Evolutionary conservation across 768 basidiomycete genomes (phyloP), one percentile per base, ranked within the genome.

Genomic region (Phaffia tasmanica): DNA sequence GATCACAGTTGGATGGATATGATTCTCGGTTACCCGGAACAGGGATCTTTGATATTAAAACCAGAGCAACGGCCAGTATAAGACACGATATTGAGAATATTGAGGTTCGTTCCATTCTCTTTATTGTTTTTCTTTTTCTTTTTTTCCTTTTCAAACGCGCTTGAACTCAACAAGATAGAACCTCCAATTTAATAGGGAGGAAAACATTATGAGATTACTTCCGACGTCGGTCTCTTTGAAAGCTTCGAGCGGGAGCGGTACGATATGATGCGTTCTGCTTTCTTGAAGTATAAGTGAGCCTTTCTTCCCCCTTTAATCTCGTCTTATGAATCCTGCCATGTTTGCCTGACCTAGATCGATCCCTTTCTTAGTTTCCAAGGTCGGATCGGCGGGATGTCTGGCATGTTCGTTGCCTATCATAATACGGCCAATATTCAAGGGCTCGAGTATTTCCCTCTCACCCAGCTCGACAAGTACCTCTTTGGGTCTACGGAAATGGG

Each of bases 331-430:
- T 15, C 0, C 23, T 46, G 29, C 30, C 3, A 9, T 54, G 8
- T 25, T 56, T 14, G 1, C 11, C 56, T 57, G 4, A 57, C 25
- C 15, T 16, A 57, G 56, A 29, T 29, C 23, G 27, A 42, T 42
- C 35, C 21, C 35, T 1, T 51, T n/a, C 68, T 18, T 70, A 91
- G 89, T 70, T 86, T 98, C 79, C 94, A 99, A 80, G 93, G 83
- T 1, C 85, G 94, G 5, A 98, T 99, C 69, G 94, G 94, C 11
- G 84, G 86, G 73, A 98, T 98, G 94, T 92, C 95, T 73, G 94
- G 94, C 19, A 86, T 97, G 9, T 76, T 78, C 57, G 66, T 77
- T 54, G 78, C 78, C 0, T 79, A 78, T 70, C 79, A 79, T 72
- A 95, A 94, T 69, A 93, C 89, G 0, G 83, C 83, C 8, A 81